Conservation (phyloP, 306 rosid species). For the Dicorynia guianensis region DNA sequence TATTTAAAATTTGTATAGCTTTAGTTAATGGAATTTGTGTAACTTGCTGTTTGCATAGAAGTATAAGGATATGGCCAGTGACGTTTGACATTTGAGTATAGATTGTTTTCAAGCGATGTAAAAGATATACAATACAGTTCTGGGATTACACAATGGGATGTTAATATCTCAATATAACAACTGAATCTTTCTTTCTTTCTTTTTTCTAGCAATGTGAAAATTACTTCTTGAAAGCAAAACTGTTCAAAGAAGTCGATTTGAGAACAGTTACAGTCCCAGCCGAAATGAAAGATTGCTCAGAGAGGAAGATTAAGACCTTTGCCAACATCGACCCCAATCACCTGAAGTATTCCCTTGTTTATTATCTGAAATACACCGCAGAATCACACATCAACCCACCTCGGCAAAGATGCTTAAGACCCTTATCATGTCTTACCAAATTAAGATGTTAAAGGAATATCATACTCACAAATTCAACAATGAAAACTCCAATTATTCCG, state of each 20-base stretch:
- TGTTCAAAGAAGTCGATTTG: not conserved
- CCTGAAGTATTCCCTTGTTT: conserved; percentile 81
- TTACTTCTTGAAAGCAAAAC: not conserved
- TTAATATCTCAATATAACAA: too few species aligned
- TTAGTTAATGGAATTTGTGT: too few species aligned
- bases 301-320: conserved; percentile 93
- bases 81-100: too few species aligned
- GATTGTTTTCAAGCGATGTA: not conserved
- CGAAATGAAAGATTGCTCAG: conserved; percentile 41
- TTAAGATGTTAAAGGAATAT: not conserved
- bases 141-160: conserved; percentile 20
- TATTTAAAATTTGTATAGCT: too few species aligned
- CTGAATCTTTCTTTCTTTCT: too few species aligned
- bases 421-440: not conserved
- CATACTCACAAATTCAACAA: conserved; percentile 75
- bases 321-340: conserved; percentile 90
- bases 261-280: conserved; percentile 4
- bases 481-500: conserved; percentile 81
- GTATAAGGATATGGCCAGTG: too few species aligned
- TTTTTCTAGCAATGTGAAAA: not conserved
- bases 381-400: conserved; percentile 4
- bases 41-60: too few species aligned
- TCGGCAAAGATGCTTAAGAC: not conserved
- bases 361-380: conserved; percentile 65
- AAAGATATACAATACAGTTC: not conserved